Evolutionary conservation across 495 filamentous ascomycete species (phyloP), one percentile per base, ranked within the genome.

Genomic region (Platismatia glauca): DNA sequence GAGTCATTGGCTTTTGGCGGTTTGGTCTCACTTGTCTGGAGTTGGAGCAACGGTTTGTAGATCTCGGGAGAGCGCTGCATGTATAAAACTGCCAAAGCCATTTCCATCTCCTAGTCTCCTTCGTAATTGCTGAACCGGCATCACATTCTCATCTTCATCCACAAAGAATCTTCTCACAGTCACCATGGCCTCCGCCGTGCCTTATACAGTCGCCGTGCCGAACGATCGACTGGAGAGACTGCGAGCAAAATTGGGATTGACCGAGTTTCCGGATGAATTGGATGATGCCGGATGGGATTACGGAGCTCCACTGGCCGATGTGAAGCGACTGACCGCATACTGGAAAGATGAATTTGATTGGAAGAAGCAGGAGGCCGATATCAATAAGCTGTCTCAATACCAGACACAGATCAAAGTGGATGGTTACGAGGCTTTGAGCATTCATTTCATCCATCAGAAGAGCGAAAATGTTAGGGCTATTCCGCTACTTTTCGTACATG

Each of bases 361-460:
- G 78, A 70, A 71, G 18, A 72, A 74, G 34, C 70, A 72, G n/a
- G 78, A 80, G 64, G 61, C 68, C 2, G 66, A 68, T 20, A 62
- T 81, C 27, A 81, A 81, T 59, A 67, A 76, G 20, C 67, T 79
- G 9, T 76, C 78, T 7, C 70, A 80, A 9, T 81, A 71, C 62
- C 70, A 64, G 24, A 75, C 75, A 4, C 56, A 69, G 1, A 76
- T 81, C 27, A 64, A 72, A n/a, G 73, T 78, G 52, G 71, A 77
- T 9, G 74, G 72, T 9, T 78, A 78, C 44, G 77, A 69, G 18
- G 13, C 48, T 27, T 66, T 78, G 56, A 65, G 76, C 31, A 74
- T 80, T 38, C 78, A 81, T 66, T 81, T 79, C 65, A 61, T 81
- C 29, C 76, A 81, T 61, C 75, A 78, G 55, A 62, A 66, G 27